Base-by-base conservation (phyloP, 768 basidiomycete species). In the Tricholoma saponaceum region DNA sequence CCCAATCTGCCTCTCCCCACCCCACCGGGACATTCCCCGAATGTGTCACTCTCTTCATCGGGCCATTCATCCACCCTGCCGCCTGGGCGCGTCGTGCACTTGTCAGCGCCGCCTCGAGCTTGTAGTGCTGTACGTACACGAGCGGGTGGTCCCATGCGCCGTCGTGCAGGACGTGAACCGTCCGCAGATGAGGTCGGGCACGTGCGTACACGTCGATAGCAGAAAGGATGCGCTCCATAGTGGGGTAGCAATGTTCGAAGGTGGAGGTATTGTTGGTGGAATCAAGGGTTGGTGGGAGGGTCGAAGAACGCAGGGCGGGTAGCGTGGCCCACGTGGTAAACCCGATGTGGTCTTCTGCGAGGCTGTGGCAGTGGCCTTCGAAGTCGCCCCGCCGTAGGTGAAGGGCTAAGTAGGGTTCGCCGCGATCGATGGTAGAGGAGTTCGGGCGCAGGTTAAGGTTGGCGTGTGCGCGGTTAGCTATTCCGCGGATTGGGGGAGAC, bases 241-340 rank as follows among this genome's bases (percentile, higher is more conserved):
- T 62, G 2, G 78, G 77, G 49, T 77, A 79, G 49, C 79, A 79
- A 61, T 81, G 79, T n/a, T 74, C 72, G 23, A 72, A 60, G 52
- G 76, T 61, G 2, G 77, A 77, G 7, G 72, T 72, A 9, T 60
- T 56, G 54, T 78, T 76, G 12, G 61, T 32, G 1, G 66, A 62
- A 53, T 76, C 67, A 35, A 81, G 70, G n/a, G 69, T 52, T 5
- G 77, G 78, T 2, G 72, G 64, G 51, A 71, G 62, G 14, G 72
- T 64, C 7, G 72, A 68, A 4, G 64, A 30, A 25, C 62, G 54
- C 10, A 81, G 63, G 16, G 64, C 13, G 14, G 77, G 78, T n/a
- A 81, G 73, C 6, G 77, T 79, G 5, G 73, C 74, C 79, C 78
- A 81, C 5, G 78, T 79, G 6, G 77, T 79, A 66, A 79, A 79